Evolutionary conservation across 768 basidiomycete genomes (phyloP).

Genomic region (Dioszegia crocea): DNA sequence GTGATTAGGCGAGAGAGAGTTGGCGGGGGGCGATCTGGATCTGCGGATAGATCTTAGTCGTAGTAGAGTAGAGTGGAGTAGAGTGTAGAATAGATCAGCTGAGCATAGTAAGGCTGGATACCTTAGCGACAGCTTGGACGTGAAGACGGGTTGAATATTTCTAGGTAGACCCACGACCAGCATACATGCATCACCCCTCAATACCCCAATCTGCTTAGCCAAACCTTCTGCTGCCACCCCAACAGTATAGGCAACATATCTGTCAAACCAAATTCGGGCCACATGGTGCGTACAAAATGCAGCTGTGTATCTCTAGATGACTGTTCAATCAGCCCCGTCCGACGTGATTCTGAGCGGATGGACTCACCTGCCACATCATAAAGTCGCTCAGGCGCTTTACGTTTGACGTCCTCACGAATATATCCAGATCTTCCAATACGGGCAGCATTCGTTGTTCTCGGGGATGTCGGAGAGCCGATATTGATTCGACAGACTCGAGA

Average conservation of each 20-base stretch:
- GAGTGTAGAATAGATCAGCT: no score
- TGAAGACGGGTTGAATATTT: not conserved
- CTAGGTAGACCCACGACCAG: not conserved
- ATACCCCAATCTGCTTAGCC: conserved; percentile 50
- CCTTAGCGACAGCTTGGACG: no score
- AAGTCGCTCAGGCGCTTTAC: conserved; percentile 85
- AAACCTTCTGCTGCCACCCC: conserved; percentile 76
- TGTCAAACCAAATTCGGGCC: conserved; percentile 86
- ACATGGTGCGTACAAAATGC: conserved; percentile 76
- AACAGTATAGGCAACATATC: conserved; percentile 84
- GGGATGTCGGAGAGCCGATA: not conserved
- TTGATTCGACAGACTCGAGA: conserved; percentile 17
- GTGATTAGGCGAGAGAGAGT: conserved; percentile 57
- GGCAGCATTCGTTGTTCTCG: not conserved
- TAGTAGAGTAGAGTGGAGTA: conserved; percentile 1
- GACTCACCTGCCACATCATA: conserved; percentile 86
- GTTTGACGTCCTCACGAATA: conserved; percentile 85
- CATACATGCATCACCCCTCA: conserved; percentile 2
- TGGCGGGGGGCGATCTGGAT: not conserved
- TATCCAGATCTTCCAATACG: conserved; percentile 62
- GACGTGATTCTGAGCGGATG: no score
- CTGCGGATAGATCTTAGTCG: not conserved
- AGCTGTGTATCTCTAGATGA: conserved; percentile 77
- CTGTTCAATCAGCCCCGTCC: conserved; percentile 55
- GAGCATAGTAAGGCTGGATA: no score